Evolutionary conservation across 1,139 yeast species (phyloP).

Genomic region (Zygosaccharomyces pseudobailii): DNA sequence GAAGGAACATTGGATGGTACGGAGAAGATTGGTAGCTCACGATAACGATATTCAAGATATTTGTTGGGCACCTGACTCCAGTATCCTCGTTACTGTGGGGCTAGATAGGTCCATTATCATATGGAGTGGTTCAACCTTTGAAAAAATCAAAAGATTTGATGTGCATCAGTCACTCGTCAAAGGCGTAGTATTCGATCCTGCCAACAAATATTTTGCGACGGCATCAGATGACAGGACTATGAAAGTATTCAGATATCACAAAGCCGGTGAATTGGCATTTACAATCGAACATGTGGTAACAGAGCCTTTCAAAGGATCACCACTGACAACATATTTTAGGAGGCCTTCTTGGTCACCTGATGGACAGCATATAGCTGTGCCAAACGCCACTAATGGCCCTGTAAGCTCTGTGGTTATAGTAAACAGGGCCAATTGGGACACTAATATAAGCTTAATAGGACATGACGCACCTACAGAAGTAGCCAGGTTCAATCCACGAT

Average conservation of each 20-base stretch:
- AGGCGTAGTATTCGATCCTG: conserved; percentile 96
- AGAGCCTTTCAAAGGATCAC: conserved; percentile 84
- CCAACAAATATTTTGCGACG: conserved; percentile 94
- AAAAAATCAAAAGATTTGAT: conserved; percentile 80
- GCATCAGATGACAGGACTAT: conserved; percentile 94
- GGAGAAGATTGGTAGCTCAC: conserved; percentile 89
- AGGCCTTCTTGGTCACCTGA: conserved; percentile 97
- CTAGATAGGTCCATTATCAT: conserved; percentile 85
- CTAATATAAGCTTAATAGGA: conserved; percentile 83
- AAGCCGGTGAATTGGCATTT: conserved; percentile 72
- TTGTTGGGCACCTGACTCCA: conserved; percentile 96
- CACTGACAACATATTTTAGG: conserved; percentile 87
- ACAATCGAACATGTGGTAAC: conserved; percentile 78
- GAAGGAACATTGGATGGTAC: conserved; percentile 87
- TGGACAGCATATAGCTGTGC: conserved; percentile 93
- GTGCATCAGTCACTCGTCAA: conserved; percentile 94
- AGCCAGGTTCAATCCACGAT: conserved; percentile 77
- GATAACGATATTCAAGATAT: conserved; percentile 96
- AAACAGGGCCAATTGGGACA: conserved; percentile 89
- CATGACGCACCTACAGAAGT: conserved; percentile 98
- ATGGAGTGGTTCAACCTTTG: conserved; percentile 93
- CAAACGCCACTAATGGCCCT: conserved; percentile 96
- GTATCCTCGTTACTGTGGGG: conserved; percentile 87
- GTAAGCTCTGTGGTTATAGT: conserved; percentile 85
- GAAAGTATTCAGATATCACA: conserved; percentile 78